A percentile compares a stretch with the other conserved stretches of the same genome.
Evolutionary conservation across 257 asterid genomes (phyloP).

Genomic region (Oldenlandia corymbosa): DNA sequence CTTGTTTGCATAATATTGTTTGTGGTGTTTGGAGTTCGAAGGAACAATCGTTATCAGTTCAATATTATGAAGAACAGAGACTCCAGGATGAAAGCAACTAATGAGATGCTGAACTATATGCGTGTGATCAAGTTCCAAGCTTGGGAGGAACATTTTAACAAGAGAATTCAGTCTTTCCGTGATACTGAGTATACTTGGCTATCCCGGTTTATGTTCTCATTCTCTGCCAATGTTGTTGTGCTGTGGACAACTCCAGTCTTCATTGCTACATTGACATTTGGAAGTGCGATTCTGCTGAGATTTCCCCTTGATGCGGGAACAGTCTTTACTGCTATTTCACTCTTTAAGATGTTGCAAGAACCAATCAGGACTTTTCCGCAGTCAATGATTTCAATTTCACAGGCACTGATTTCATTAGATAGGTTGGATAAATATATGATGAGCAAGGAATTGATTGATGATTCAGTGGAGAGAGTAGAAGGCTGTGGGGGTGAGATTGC

Average conservation of each 20-base stretch:
- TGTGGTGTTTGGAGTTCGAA: slow-evolving; percentile 45
- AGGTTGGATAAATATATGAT: slow-evolving; percentile 77
- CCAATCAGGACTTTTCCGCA: slow-evolving; percentile 88
- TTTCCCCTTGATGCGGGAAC: slow-evolving; percentile 63
- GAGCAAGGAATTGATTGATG: slow-evolving; percentile 64
- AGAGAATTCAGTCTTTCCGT: slow-evolving; percentile 66
- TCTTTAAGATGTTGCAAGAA: slow-evolving; percentile 77
- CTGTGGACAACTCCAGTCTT: slow-evolving; percentile 78
- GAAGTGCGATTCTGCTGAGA: slow-evolving; percentile 56
- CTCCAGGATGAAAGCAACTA: slow-evolving; percentile 80
- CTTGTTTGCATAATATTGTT: slow-evolving; percentile 43
- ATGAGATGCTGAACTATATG: slow-evolving; percentile 92
- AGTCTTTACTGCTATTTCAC: slow-evolving; percentile 75
- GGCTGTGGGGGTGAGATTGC: slow-evolving; percentile 57
- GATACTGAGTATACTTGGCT: slow-evolving; percentile 67
- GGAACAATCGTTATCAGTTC: slow-evolving; percentile 61
- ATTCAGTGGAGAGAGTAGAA: slow-evolving; percentile 59
- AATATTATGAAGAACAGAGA: slow-evolving; percentile 75
- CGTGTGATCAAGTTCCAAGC: slow-evolving; percentile 93
- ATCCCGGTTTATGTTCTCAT: slow-evolving; percentile 57
- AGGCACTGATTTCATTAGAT: slow-evolving; percentile 75
- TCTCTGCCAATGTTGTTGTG: slow-evolving; percentile 55
- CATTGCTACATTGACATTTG: slow-evolving; percentile 69
- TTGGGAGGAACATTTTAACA: slow-evolving; percentile 89
- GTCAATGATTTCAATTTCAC: slow-evolving; percentile 87